These are phyloP conservation scores for Tulasnella sp. DNA, from an alignment of 768 basidiomycete species.

Conservation along the genomic window DNA sequence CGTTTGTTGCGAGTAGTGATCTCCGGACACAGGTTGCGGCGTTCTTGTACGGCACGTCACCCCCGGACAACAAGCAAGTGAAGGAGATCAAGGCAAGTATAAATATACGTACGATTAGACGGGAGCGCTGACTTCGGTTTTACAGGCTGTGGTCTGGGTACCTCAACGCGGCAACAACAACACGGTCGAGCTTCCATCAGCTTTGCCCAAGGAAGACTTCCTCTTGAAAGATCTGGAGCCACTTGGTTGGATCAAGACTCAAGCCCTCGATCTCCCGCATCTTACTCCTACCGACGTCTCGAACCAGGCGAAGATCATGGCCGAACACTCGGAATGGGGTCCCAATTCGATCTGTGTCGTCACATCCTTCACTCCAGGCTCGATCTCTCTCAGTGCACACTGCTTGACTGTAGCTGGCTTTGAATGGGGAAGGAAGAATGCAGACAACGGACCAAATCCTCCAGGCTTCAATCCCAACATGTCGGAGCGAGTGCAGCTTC, in stretches of 20 bases:
- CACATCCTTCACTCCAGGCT: constrained; percentile 95
- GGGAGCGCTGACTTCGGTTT: no score
- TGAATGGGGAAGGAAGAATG: constrained; percentile 95
- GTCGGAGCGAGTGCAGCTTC: constrained; percentile 89
- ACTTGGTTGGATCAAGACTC: constrained; percentile 94
- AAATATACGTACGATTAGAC: no score
- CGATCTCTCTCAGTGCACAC: constrained; percentile 91
- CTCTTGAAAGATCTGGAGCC: constrained; percentile 92
- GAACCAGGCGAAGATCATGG: constrained; percentile 94
- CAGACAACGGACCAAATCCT: constrained; percentile 76
- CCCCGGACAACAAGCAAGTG: constrained; percentile 93
- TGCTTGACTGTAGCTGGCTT: constrained; percentile 85
- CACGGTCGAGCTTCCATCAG: constrained; percentile 79
- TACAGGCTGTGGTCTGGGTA: constrained; percentile 91
- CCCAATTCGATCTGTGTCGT: constrained; percentile 90
- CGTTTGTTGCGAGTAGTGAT: constrained; percentile 89
- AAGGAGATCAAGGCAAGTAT: constrained; percentile 99
- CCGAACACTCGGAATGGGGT: constrained; percentile 90
- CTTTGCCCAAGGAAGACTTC: constrained; percentile 91
- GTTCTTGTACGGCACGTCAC: constrained; percentile 86
- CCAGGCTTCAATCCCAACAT: constrained; percentile 96
- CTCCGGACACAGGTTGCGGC: constrained; percentile 93
- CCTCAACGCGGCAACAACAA: constrained; percentile 96
- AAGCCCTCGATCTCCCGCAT: constrained; percentile 84
- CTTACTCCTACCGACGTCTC: constrained; percentile 89